Percentiles rank a stretch among this genome's conserved stretches.
Evolutionary conservation across 73 alveolate genomes (phyloP).

Genomic region (Tetrahymena thermophila): DNA sequence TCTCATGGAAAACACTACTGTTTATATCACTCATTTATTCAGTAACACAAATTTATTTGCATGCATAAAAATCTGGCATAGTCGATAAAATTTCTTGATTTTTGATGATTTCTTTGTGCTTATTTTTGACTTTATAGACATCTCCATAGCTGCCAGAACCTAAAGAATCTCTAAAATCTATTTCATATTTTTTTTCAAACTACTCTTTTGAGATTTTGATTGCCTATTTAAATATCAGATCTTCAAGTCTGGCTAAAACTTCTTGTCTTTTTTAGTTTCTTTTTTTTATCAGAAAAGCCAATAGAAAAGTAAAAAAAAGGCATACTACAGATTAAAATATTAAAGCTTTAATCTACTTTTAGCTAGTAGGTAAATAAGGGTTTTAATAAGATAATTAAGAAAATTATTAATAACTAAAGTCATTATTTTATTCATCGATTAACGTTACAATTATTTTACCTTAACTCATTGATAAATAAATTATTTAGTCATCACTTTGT

Average conservation of each 20-base stretch:
- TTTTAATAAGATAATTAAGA: too few relatives aligned
- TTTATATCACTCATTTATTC: too few relatives aligned
- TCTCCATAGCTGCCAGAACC: not conserved
- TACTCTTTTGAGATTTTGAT: not conserved
- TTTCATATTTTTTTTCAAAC: not conserved
- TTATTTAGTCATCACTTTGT: too few relatives aligned
- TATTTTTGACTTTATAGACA: not conserved
- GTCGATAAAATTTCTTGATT: not conserved
- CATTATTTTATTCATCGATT: not conserved
- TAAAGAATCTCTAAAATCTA: not conserved
- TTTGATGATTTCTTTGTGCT: not conserved
- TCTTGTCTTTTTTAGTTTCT: not conserved
- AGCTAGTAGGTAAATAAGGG: too few relatives aligned
- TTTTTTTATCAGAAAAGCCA: too few relatives aligned
- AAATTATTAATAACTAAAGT: too few relatives aligned
- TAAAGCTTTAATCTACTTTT: too few relatives aligned
- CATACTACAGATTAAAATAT: too few relatives aligned
- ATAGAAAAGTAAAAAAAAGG: too few relatives aligned
- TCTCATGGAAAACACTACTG: not conserved
- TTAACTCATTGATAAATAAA: not conserved
- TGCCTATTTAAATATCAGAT: not conserved
- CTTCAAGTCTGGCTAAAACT: not conserved
- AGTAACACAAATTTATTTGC: not conserved
- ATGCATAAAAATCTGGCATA: not conserved
- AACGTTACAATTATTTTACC: not conserved